Evolutionary conservation across 1,284 basidiomycete genomes (phyloP).

Genomic region (Ustilago crameri): DNA sequence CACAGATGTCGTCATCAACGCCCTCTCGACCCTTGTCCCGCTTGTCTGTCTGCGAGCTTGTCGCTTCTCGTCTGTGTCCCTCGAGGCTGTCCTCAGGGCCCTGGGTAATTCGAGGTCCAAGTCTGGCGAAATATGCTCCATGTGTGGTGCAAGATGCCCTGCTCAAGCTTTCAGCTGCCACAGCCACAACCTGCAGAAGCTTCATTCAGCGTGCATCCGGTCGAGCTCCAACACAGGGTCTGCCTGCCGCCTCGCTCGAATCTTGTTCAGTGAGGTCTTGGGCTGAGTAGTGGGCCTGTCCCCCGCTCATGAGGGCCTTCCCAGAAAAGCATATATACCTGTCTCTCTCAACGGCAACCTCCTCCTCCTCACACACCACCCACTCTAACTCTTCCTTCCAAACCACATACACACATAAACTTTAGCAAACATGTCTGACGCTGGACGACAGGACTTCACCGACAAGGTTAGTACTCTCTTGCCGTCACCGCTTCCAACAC

Average conservation of each 20-base stretch:
- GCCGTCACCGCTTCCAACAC: constrained; percentile 1
- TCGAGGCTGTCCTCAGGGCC: no score
- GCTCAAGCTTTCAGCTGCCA: not conserved
- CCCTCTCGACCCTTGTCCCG: not conserved
- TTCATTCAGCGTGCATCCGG: not conserved
- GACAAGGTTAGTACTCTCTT: constrained; percentile 36
- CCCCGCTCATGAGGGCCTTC: not conserved
- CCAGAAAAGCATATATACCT: constrained; percentile 37
- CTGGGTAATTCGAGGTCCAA: no score
- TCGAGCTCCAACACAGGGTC: not conserved
- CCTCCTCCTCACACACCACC: no score
- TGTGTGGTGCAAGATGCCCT: no score
- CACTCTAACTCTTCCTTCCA: not conserved
- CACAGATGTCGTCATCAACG: constrained; percentile 21
- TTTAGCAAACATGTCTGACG: constrained; percentile 49
- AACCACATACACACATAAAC: constrained; percentile 1
- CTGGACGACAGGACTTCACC: constrained; percentile 54
- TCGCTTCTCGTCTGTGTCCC: no score
- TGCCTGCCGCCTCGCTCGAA: not conserved
- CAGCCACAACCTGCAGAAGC: not conserved
- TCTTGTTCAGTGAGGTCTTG: no score
- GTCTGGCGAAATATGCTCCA: no score
- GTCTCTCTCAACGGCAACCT: no score
- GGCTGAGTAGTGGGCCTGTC: constrained; percentile 3
- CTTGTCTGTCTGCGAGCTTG: no score